A percentile compares a stretch with the other conserved stretches of the same genome.
Conservation (phyloP, 2,329 filamentous ascomycete species). For the Plectosphaerella sp. region DNA sequence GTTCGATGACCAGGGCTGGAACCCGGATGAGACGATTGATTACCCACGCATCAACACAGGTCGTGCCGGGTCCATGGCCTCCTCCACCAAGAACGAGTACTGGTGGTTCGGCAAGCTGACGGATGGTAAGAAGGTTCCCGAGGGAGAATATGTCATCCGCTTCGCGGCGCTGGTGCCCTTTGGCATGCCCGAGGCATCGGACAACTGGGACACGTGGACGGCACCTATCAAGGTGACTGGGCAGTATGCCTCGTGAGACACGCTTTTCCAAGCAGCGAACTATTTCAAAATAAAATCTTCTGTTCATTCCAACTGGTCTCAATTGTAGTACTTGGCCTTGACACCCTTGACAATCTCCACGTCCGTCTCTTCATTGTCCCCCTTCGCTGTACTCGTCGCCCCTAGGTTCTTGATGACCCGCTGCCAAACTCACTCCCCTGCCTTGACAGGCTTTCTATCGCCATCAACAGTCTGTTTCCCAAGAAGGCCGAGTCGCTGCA, state of each 20-base stretch:
- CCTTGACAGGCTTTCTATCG: constrained; percentile 18
- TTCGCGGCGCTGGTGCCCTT: constrained; percentile 21
- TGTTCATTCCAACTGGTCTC: not conserved
- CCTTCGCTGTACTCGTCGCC: constrained; percentile 1
- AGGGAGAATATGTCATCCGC: constrained; percentile 12
- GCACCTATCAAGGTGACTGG: not conserved
- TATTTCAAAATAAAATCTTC: not conserved
- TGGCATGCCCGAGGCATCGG: constrained; percentile 10
- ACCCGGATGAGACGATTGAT: constrained; percentile 1
- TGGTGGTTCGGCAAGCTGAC: constrained; percentile 12
- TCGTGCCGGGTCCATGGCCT: not conserved
- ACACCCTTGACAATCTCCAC: constrained; percentile 12
- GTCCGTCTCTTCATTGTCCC: constrained; percentile 10
- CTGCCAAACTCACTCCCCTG: constrained; percentile 23
- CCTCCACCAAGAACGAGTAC: constrained; percentile 1
- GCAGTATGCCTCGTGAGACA: not conserved
- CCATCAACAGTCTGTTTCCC: constrained; percentile 10
- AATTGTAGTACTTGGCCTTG: constrained; percentile 10
- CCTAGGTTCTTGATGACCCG: constrained; percentile 17
- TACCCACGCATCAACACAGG: not conserved
- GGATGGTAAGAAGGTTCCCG: constrained; percentile 8
- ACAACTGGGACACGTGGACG: constrained; percentile 16
- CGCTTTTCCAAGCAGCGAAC: not conserved
- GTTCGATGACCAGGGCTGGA: constrained; percentile 2
- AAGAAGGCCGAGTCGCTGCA: constrained; percentile 24